phyloP scores from a whole-genome alignment of 805 yeast species.

The Candida corydali region DNA sequence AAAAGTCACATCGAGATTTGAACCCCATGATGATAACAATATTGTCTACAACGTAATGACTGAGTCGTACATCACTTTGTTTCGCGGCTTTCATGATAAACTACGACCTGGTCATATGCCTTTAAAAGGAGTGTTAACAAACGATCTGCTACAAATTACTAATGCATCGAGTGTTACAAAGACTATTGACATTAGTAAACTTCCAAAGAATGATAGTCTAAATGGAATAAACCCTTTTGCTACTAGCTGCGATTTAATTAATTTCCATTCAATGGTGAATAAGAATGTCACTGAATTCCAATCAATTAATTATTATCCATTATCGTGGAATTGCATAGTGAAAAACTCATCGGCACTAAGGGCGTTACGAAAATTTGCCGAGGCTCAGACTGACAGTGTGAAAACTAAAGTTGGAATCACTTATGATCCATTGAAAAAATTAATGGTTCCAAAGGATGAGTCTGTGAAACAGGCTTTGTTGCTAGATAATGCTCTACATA shows the following conservation, averaged over 20 bases:
- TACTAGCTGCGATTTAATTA: slow-evolving; percentile 24
- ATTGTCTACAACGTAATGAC: slow-evolving; percentile 6
- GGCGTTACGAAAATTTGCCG: slow-evolving; percentile 27
- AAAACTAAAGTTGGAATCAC: neutral
- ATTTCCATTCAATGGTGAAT: slow-evolving; percentile 24
- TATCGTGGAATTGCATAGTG: slow-evolving; percentile 33
- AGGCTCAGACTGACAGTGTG: neutral
- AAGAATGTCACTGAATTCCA: neutral
- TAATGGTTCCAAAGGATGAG: slow-evolving; percentile 11
- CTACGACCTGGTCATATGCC: slow-evolving; percentile 8
- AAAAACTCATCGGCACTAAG: slow-evolving; percentile 27
- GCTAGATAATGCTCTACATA: slow-evolving; percentile 13
- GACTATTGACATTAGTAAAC: neutral
- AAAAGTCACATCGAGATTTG: neutral
- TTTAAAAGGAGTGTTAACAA: slow-evolving; percentile 2
- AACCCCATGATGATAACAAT: neutral
- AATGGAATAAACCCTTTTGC: slow-evolving; percentile 23
- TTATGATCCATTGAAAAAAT: slow-evolving; percentile 6
- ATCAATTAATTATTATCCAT: slow-evolving; percentile 34
- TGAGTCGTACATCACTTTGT: slow-evolving; percentile 2
- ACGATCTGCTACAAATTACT: neutral
- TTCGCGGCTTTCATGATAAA: slow-evolving; percentile 8
- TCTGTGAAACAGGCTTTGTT: slow-evolving; percentile 19
- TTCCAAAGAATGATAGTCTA: slow-evolving; percentile 3
- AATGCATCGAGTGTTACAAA: slow-evolving; percentile 3